Evolutionary conservation across 768 basidiomycete genomes (phyloP).

Genomic region (Phlebiopsis gigantea): DNA sequence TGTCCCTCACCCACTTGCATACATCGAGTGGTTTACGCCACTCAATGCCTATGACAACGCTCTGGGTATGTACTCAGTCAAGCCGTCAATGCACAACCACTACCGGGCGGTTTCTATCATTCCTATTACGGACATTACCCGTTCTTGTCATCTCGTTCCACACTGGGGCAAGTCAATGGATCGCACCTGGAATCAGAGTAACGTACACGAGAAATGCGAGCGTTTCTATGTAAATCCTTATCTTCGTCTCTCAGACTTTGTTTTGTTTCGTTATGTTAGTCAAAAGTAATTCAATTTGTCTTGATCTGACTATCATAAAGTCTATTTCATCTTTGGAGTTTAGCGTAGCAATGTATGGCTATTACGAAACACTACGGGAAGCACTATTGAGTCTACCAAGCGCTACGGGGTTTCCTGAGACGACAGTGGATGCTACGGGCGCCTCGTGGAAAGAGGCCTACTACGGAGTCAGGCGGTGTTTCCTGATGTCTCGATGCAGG

Average conservation of each 20-base stretch:
- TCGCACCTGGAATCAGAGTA: conserved; percentile 9
- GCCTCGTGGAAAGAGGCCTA: neutral
- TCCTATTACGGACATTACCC: conserved; percentile 19
- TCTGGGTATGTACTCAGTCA: conserved; percentile 19
- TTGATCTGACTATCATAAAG: no score
- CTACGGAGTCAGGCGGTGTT: neutral
- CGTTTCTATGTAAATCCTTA: conserved; percentile 17
- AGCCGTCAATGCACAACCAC: conserved; percentile 17
- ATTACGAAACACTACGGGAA: neutral
- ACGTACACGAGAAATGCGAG: conserved; percentile 12
- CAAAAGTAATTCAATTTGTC: no score
- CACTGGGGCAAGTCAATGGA: conserved; percentile 13
- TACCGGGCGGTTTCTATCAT: conserved; percentile 22
- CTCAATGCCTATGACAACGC: conserved; percentile 13
- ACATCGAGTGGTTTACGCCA: conserved; percentile 26
- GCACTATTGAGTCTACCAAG: neutral
- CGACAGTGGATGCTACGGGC: neutral
- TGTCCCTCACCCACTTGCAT: conserved; percentile 12
- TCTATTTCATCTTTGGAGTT: neutral
- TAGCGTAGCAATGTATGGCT: neutral
- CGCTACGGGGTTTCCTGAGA: neutral
- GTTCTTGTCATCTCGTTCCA: conserved; percentile 28
- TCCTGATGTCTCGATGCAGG: conserved; percentile 5
- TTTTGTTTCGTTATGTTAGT: conserved; percentile 1
- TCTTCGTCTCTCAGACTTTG: conserved; percentile 13